phyloP scores from a whole-genome alignment of 2,329 filamentous ascomycete species.

The Talaromyces sp. region DNA sequence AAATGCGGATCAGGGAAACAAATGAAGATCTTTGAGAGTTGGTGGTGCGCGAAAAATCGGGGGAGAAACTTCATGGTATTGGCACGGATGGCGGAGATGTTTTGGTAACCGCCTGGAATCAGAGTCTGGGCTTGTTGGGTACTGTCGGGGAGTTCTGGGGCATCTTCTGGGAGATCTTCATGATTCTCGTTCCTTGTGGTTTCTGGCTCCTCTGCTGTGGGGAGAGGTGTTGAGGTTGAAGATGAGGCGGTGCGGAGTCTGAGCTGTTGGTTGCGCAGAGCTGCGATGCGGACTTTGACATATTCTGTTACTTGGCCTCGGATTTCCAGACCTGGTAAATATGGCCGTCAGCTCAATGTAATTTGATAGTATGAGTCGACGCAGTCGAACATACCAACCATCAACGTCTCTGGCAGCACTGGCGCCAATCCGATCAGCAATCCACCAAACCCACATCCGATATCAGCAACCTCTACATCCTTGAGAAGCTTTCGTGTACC shows the following conservation, averaged over 20 bases:
- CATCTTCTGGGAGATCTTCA: constrained; percentile 15
- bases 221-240: constrained; percentile 11
- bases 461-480: constrained; percentile 88
- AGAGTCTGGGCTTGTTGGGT: constrained; percentile 18
- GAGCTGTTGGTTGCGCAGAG: constrained; percentile 58
- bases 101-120: constrained; percentile 62
- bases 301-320: constrained; percentile 85
- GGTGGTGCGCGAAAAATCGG: constrained; percentile 82
- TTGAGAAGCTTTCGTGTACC: constrained; percentile 52
- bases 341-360: not conserved
- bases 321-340: constrained; percentile 76
- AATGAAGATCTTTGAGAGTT: constrained; percentile 89
- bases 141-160: constrained; percentile 16
- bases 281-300: constrained; percentile 80
- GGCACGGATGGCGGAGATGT: constrained; percentile 81
- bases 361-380: too few relatives aligned
- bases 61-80: constrained; percentile 99
- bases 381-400: constrained; percentile 63
- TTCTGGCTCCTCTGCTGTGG: not conserved
- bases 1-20: constrained; percentile 99
- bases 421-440: constrained; percentile 82
- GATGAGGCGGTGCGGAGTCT: constrained; percentile 30
- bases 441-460: constrained; percentile 94
- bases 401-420: constrained; percentile 72
- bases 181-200: not conserved